Base-by-base conservation (phyloP, 2,329 filamentous ascomycete species). In the Cercospora berteroae region DNA sequence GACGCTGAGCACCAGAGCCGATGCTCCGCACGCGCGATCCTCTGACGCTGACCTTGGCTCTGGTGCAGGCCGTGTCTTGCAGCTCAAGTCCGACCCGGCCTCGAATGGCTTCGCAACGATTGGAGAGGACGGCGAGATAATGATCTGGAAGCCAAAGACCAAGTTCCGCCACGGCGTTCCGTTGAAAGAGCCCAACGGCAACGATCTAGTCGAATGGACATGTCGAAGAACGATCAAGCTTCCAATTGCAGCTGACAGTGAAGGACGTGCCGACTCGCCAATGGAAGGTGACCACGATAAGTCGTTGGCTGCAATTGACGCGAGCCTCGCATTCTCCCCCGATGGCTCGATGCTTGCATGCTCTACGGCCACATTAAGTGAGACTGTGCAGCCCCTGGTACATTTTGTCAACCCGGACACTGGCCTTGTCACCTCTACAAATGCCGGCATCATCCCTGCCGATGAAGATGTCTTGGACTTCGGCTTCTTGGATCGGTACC, bases 341-440 rank as follows among this genome's bases (percentile, higher is more conserved):
- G 93, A 97, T 77, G 92, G 92, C 1, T 96, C 93, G 12, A 87
- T 91, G 1, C 81, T 96, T n/a, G 93, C 92, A 60, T 88, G 89
- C 58, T 82, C 80, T 61, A 70, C 81, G 66, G 77, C 79, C 33
- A 75, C 74, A 4, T 64, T 68, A 16, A 72, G 84, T 33, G 80
- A 81, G 31, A 77, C 81, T 9, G 83, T 67, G 5, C 66, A 86
- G 5, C 88, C 89, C 5, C 82, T 89, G 16, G 83, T 96, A 10
- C 88, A 95, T 74, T 84, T 97, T 63, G 87, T 98, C 70, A 90
- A 97, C 77, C 84, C 90, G 0, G 83, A 86, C 23, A 88, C 86
- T 9, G 92, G 92, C 12, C 81, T 81, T 8, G 82, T 96, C 42
- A 86, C 86, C 66, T 86, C 88, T 70, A 88, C 87, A 1, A 85